Evolutionary conservation across 2,329 filamentous ascomycete species (phyloP).

Genomic region (Diaporthe sp.): DNA sequence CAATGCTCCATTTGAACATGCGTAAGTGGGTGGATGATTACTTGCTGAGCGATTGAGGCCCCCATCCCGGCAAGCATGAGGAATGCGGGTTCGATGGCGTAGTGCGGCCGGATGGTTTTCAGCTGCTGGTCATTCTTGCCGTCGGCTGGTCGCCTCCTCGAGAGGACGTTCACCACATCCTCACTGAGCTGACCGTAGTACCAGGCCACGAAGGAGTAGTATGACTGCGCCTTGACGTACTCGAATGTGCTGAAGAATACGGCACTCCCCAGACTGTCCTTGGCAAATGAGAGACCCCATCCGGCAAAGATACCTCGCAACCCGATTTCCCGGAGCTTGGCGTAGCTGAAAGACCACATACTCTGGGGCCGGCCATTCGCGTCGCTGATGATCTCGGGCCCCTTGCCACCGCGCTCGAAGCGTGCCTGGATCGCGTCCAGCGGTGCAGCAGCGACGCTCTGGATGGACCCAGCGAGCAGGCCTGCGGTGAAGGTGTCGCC

Average conservation of each 20-base stretch:
- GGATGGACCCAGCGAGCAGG: constrained; percentile 75
- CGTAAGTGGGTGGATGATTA: constrained; percentile 77
- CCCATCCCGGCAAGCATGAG: constrained; percentile 76
- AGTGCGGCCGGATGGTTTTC: constrained; percentile 77
- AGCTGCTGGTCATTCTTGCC: constrained; percentile 44
- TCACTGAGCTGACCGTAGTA: constrained; percentile 74
- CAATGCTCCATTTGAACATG: constrained; percentile 81
- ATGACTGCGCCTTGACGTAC: constrained; percentile 79
- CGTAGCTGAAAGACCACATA: constrained; percentile 79
- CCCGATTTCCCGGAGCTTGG: constrained; percentile 79
- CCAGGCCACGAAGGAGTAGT: constrained; percentile 78
- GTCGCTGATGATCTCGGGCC: constrained; percentile 53
- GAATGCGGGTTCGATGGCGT: constrained; percentile 80
- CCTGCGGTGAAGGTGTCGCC: constrained; percentile 77
- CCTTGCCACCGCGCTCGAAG: constrained; percentile 63
- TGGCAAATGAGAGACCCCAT: constrained; percentile 76
- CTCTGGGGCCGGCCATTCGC: constrained; percentile 61
- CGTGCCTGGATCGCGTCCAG: constrained; percentile 81
- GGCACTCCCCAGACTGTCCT: constrained; percentile 77
- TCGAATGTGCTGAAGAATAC: constrained; percentile 83
- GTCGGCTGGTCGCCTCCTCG: constrained; percentile 57
- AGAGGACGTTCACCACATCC: constrained; percentile 63
- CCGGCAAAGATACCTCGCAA: constrained; percentile 80
- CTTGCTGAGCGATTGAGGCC: constrained; percentile 77
- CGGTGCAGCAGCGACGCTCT: constrained; percentile 80